These are phyloP conservation scores for Neonectria faginata DNA, from an alignment of 2,329 filamentous ascomycete genomes.

Conservation along the genomic window DNA sequence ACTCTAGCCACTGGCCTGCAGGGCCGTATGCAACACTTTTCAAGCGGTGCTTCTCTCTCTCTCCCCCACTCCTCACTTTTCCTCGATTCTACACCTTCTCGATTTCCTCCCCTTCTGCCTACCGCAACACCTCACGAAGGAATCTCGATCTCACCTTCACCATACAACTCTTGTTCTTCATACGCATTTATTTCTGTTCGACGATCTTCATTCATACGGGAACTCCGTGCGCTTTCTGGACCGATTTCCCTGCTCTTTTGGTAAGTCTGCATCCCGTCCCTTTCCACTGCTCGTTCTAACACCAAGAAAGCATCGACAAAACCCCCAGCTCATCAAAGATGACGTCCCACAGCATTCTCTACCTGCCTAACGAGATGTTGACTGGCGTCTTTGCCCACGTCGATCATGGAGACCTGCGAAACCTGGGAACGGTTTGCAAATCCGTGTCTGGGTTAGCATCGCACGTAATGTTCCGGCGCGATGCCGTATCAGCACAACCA, in stretches of 20 bases:
- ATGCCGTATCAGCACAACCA: neutral
- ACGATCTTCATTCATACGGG: neutral
- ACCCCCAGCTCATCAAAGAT: too few species aligned
- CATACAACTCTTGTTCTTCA: too few species aligned
- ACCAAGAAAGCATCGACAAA: neutral
- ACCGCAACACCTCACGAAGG: neutral
- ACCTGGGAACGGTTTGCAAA: neutral
- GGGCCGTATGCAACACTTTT: neutral
- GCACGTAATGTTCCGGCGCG: neutral
- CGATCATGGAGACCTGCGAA: neutral
- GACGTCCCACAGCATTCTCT: too few species aligned
- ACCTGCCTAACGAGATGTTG: too few species aligned
- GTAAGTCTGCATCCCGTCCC: neutral
- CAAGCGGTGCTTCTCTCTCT: neutral
- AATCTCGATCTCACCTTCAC: neutral
- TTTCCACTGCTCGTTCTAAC: neutral
- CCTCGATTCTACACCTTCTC: neutral
- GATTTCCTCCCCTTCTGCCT: neutral
- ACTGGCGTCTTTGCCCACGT: neutral
- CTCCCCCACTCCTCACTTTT: neutral
- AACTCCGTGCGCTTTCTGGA: neutral
- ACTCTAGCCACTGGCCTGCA: neutral
- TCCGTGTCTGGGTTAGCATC: neutral
- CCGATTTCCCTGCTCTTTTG: neutral
- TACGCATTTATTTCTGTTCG: too few species aligned